A percentile compares a stretch with the other conserved stretches of the same genome.
Conservation (phyloP, 352 stramenopile genomes). For the Phytophthora foliorum region DNA sequence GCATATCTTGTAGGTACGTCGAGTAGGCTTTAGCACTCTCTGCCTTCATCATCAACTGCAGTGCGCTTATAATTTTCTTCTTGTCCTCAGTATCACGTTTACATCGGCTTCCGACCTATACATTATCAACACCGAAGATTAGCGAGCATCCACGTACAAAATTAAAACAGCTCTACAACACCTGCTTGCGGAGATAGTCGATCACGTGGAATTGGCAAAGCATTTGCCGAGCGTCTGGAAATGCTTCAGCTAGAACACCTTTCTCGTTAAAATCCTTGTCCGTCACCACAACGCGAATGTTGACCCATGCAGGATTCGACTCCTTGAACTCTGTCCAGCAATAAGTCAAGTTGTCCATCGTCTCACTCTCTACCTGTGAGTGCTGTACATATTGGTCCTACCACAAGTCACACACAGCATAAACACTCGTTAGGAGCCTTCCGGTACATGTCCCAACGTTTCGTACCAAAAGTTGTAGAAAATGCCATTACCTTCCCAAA, state of each 20-base stretch:
- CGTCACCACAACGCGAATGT: slow-evolving; percentile 19
- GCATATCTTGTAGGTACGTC: not conserved
- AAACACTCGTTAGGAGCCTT: not conserved
- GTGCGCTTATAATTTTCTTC: not conserved
- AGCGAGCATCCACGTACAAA: too few species aligned
- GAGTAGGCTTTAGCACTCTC: not conserved
- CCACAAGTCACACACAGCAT: not conserved
- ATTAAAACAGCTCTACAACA: too few species aligned
- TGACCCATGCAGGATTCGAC: slow-evolving; percentile 9
- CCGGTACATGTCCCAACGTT: not conserved
- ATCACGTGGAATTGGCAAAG: slow-evolving; percentile 19
- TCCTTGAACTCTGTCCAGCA: slow-evolving; percentile 9
- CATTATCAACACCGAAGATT: too few species aligned
- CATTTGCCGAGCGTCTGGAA: not conserved
- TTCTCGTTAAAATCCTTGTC: slow-evolving; percentile 23
- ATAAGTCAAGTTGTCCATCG: not conserved
- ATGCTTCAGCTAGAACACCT: not conserved
- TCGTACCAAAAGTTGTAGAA: not conserved
- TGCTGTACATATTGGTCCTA: slow-evolving; percentile 19
- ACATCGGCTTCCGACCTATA: slow-evolving; percentile 9
- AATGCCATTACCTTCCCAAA: not conserved
- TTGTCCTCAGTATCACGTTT: not conserved
- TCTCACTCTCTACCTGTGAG: not conserved
- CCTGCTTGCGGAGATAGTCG: not conserved
- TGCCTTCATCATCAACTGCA: slow-evolving; percentile 24